A percentile compares a stretch with the other conserved stretches of the same genome.
Evolutionary conservation across 371 early-diverging fungal species (phyloP).

Genomic region (Mucor circinelloides): DNA sequence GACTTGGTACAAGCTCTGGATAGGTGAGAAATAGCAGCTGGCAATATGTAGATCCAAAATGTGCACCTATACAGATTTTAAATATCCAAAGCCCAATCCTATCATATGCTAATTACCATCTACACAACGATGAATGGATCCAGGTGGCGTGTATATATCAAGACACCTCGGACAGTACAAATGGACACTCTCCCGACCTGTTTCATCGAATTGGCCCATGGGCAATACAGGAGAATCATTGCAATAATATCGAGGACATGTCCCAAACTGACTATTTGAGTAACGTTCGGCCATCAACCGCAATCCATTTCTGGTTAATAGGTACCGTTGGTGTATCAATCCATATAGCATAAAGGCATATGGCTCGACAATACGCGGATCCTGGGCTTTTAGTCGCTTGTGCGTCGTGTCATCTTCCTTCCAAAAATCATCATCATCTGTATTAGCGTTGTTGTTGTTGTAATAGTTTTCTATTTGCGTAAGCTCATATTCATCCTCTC

Average conservation of each 20-base stretch:
- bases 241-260: slow-evolving; percentile 85
- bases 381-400: slow-evolving; percentile 14
- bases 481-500: not conserved
- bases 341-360: slow-evolving; percentile 75
- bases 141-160: slow-evolving; percentile 86
- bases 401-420: slow-evolving; percentile 27
- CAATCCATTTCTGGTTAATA: slow-evolving; percentile 78
- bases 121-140: slow-evolving; percentile 69
- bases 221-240: slow-evolving; percentile 77
- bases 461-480: not conserved
- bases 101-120: slow-evolving; percentile 65
- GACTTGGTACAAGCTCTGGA: slow-evolving; percentile 71
- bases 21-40: slow-evolving; percentile 88
- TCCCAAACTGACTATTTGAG: slow-evolving; percentile 80
- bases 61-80: slow-evolving; percentile 66
- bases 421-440: slow-evolving; percentile 38
- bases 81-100: not conserved
- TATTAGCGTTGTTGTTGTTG: not conserved
- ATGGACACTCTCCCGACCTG: slow-evolving; percentile 63
- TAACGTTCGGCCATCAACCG: slow-evolving; percentile 80
- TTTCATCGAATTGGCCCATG: slow-evolving; percentile 77
- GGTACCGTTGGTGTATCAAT: slow-evolving; percentile 83
- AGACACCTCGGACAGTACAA: slow-evolving; percentile 86
- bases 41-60: slow-evolving; percentile 96
- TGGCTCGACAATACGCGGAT: slow-evolving; percentile 48